A percentile compares a stretch with the other conserved stretches of the same genome.
These are phyloP conservation scores for Syzygium aromaticum DNA, from an alignment of 345 rosid species.

Conservation along the genomic window DNA sequence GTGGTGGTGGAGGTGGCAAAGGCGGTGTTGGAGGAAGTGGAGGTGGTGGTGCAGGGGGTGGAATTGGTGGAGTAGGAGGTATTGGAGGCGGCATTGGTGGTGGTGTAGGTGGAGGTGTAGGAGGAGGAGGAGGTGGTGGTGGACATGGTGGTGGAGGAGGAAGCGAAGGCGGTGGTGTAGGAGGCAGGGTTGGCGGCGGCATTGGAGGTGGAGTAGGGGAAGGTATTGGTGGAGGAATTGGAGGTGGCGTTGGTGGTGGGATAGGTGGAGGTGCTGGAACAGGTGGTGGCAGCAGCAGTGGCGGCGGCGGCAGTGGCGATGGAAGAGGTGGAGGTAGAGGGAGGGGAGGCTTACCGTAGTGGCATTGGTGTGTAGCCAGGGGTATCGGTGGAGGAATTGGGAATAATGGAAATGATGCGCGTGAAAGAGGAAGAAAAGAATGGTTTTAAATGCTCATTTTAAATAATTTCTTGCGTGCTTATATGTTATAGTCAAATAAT, in stretches of 20 bases:
- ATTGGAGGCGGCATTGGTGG: neutral
- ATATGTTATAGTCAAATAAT: neutral
- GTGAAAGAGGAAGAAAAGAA: neutral
- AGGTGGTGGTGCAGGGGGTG: neutral
- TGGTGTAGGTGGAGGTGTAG: neutral
- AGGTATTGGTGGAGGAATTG: neutral
- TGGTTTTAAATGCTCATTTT: neutral
- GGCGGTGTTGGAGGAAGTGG: neutral
- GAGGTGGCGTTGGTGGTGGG: slow-evolving; percentile 5
- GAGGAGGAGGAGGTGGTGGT: neutral
- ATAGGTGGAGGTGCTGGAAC: slow-evolving; percentile 2
- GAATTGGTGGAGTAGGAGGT: neutral
- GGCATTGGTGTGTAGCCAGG: neutral
- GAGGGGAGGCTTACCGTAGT: neutral
- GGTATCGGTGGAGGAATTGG: neutral
- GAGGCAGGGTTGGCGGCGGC: neutral
- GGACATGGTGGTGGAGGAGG: neutral
- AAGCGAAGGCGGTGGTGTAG: neutral
- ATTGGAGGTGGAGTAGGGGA: neutral
- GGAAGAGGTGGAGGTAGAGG: neutral
- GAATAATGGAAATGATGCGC: neutral
- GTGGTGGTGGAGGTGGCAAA: neutral
- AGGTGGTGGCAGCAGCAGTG: neutral
- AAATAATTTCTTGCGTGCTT: neutral
- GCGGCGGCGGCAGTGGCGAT: neutral